Base-by-base conservation (phyloP, 208 protist species). In the Tritrichomonas musculus region DNA sequence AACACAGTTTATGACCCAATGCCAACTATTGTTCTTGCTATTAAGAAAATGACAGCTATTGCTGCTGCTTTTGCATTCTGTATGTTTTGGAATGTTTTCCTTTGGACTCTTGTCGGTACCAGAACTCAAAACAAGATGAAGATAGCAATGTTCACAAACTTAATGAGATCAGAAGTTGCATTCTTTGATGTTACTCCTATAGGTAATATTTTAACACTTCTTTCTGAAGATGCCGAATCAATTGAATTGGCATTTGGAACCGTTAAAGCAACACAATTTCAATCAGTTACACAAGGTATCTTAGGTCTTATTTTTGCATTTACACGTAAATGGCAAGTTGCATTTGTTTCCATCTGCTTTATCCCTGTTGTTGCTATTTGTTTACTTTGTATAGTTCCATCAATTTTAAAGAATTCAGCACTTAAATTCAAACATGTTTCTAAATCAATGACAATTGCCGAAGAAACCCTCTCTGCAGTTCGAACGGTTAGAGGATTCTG, bases 401-500 rank as follows among this genome's bases (percentile, higher is more conserved):
- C 22, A 13, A 53, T 82, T 53, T 0, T n/a, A 20, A 47, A 50
- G 41, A 33, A 82, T 14, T 50, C 41, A 17, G 5, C 9, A 3
- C 73, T 50, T 49, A 49, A 36, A 50, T 82, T 82, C 73, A 25
- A 53, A 1, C 50, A n/a, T 20, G 14, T 50, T n/a, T 3, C 41
- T 20, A 82, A 82, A 55, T 49, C 50, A 8, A 82, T 82, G 50
- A 82, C 72, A 49, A 82, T 93, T 72, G 92, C 92, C 49, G 92
- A 93, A 47, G 92, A 93, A 82, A 92, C 92, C 50, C 41, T 93
- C 0, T 93, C 92, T 33, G 1, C 41, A 13, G 55, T 93, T 84
- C 64, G 92, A 60, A 93, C 92, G 0, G 92, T 93, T 25, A 36
- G 92, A 64, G 92, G 72, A 4, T 93, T 93, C 41, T 53, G 50